Conservation (phyloP, 768 basidiomycete genomes). For the Ramaria sp. region DNA sequence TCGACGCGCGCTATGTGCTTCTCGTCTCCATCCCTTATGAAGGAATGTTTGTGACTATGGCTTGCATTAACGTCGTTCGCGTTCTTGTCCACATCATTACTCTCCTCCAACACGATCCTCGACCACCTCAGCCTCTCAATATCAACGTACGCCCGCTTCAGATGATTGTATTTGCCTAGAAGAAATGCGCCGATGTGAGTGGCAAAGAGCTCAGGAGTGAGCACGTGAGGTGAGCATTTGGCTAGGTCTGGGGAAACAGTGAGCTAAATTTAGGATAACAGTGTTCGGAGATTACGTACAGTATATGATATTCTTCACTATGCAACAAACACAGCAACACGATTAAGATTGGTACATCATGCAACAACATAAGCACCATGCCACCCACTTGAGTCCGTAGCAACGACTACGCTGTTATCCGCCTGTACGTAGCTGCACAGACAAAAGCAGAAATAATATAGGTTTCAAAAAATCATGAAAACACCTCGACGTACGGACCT, state of each 20-base stretch:
- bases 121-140: constrained; percentile 80
- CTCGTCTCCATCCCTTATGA: constrained; percentile 84
- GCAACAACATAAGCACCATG: background rate
- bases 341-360: too few relatives aligned
- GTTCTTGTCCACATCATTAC: constrained; percentile 9
- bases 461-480: background rate
- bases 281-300: too few relatives aligned
- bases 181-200: constrained; percentile 79
- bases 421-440: constrained; percentile 66
- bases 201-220: constrained; percentile 76
- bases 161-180: constrained; percentile 68
- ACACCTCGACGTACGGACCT: constrained; percentile 33
- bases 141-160: constrained; percentile 57
- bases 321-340: background rate
- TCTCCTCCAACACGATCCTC: constrained; percentile 36
- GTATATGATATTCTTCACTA: constrained; percentile 63
- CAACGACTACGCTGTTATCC: constrained; percentile 80
- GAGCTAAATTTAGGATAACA: too few relatives aligned
- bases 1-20: constrained; percentile 57
- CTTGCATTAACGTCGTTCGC: too few relatives aligned
- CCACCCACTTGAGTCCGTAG: constrained; percentile 74
- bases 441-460: background rate
- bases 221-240: constrained; percentile 80
- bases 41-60: constrained; percentile 70
- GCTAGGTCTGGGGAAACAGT: constrained; percentile 49